These are phyloP conservation scores for Aspergillus hiratsukae DNA, from an alignment of 2,329 filamentous ascomycete genomes.

Conservation along the genomic window DNA sequence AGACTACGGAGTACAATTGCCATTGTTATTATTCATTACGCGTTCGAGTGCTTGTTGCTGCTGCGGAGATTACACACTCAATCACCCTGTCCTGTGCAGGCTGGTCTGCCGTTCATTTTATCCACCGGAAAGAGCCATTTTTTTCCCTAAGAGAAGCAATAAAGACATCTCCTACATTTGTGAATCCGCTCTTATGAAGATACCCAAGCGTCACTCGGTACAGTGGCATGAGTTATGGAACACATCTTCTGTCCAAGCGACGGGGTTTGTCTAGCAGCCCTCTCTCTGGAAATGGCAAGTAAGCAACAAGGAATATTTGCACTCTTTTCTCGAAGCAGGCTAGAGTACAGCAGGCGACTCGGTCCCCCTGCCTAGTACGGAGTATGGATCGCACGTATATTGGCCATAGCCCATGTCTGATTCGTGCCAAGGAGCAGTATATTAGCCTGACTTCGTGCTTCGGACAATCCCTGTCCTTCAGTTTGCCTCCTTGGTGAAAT, in stretches of 20 bases:
- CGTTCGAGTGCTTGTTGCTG: neutral
- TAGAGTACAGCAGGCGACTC: too few relatives aligned
- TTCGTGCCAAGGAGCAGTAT: neutral
- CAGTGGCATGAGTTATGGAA: too few relatives aligned
- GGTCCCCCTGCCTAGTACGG: too few relatives aligned
- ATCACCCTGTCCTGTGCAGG: neutral
- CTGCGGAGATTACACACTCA: neutral
- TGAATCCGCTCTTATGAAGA: neutral
- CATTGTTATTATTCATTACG: neutral
- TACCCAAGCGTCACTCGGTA: neutral
- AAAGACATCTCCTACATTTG: neutral
- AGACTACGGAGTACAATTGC: neutral
- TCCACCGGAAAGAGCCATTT: neutral
- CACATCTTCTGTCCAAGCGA: too few relatives aligned
- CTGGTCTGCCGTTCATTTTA: neutral
- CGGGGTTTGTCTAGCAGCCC: too few relatives aligned
- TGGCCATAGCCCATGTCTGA: neutral
- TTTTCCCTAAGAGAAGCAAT: neutral
- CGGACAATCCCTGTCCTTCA: neutral
- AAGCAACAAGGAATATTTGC: too few relatives aligned
- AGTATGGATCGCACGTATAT: neutral
- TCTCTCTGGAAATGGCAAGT: neutral
- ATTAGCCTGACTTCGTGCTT: neutral
- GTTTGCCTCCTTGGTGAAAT: neutral
- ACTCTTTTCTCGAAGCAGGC: too few relatives aligned